phyloP scores from a whole-genome alignment of 768 basidiomycete species.

The Phanerochaete sordida region DNA sequence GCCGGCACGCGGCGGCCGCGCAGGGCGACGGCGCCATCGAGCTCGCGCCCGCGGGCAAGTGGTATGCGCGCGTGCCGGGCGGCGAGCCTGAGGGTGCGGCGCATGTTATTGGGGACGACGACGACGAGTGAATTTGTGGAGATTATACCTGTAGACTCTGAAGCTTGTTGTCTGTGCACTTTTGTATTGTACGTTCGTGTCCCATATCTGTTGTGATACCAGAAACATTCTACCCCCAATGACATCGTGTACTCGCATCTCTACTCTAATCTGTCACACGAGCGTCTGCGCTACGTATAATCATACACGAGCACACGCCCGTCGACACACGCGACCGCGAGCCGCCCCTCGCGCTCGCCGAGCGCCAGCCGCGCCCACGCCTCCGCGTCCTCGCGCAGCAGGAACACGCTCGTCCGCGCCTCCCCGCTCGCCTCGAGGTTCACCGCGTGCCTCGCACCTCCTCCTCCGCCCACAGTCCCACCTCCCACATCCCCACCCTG shows the following conservation, averaged over 20 bases:
- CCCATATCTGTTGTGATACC: not conserved
- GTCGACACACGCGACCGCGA: conserved; percentile 32
- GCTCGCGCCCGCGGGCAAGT: conserved; percentile 44
- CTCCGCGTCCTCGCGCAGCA: conserved; percentile 41
- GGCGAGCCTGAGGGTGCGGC: conserved; percentile 23
- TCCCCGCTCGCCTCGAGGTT: not conserved
- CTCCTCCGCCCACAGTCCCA: no score
- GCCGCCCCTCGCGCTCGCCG: conserved; percentile 34
- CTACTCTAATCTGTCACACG: no score
- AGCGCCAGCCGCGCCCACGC: conserved; percentile 44
- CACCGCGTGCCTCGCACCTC: conserved; percentile 6
- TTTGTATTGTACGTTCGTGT: not conserved
- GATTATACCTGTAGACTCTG: not conserved
- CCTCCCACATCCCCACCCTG: no score
- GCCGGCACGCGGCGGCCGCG: conserved; percentile 45
- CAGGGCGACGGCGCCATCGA: conserved; percentile 37
- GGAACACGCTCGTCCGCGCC: conserved; percentile 35
- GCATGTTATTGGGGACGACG: conserved; percentile 54
- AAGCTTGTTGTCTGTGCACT: not conserved
- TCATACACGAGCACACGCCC: conserved; percentile 51
- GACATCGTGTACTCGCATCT: not conserved
- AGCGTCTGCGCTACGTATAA: conserved; percentile 34
- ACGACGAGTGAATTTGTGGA: conserved; percentile 34
- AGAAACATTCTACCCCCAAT: not conserved
- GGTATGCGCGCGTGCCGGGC: conserved; percentile 62